phyloP scores from a whole-genome alignment of 202 grass and related monocot genomes.

The Musa balbisiana region DNA sequence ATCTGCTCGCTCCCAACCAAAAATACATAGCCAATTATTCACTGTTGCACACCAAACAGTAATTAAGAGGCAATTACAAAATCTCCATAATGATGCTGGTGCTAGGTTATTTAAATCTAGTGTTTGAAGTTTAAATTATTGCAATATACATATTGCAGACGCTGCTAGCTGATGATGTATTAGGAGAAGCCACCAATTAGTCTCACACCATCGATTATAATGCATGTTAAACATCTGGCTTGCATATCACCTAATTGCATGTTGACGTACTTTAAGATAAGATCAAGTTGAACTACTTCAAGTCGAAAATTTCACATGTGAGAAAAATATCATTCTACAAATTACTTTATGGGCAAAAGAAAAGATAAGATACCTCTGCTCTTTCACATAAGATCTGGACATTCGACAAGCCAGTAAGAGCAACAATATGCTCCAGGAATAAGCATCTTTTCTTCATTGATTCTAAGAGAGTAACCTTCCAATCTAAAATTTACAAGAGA shows the following conservation, averaged over 20 bases:
- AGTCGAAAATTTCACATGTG: neutral
- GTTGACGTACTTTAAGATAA: neutral
- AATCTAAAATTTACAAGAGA: slow-evolving; percentile 32
- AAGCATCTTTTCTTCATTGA: slow-evolving; percentile 63
- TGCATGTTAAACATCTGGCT: neutral
- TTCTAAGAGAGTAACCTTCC: slow-evolving; percentile 75
- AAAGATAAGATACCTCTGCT: slow-evolving; percentile 52
- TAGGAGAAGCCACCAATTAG: neutral
- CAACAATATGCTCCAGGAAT: slow-evolving; percentile 63
- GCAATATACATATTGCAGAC: neutral
- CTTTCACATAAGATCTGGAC: slow-evolving; percentile 67
- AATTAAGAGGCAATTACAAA: too few species aligned
- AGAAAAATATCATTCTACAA: neutral
- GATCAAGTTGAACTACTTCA: neutral
- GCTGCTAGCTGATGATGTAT: neutral
- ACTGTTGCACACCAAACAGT: neutral
- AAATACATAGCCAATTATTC: neutral
- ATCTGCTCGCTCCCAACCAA: neutral
- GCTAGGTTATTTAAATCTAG: neutral
- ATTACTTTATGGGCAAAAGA: neutral
- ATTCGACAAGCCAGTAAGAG: slow-evolving; percentile 55
- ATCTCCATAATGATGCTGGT: neutral
- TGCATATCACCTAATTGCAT: neutral
- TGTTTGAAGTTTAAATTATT: neutral
- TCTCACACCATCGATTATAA: neutral